Base-by-base conservation (phyloP, 768 basidiomycete species). In the Naganishia vishniacii region DNA sequence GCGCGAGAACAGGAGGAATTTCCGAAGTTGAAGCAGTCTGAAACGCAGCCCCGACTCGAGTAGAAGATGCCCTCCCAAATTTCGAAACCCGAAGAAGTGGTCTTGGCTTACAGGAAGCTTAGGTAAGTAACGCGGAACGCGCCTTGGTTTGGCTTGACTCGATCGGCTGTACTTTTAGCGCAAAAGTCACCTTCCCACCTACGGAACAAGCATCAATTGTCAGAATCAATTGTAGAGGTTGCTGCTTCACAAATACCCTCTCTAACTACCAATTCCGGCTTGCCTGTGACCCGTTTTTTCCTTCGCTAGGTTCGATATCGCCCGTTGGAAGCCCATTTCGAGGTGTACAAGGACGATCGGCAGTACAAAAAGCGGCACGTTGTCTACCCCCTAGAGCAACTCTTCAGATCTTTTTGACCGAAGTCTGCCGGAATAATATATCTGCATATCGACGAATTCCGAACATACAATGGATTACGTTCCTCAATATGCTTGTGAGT, bases 401-500 rank as follows among this genome's bases (percentile, higher is more conserved):
- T 7, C 34, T 40, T 25, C 53, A 34, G 32, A 7, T 18, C n/a
- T 23, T 56, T 6, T 25, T 26, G 34, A 37, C 53, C 31, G 20
- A 26, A 5, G n/a, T 37, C 53, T 51, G n/a, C n/a, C n/a, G n/a
- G n/a, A n/a, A n/a, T n/a, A n/a, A 51, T 51, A 56, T n/a, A 16
- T 12, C 34, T n/a, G 31, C 20, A 13, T 25, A 56, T 1, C 53
- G 20, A 56, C 32, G n/a, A 37, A 40, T 18, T 15, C 4, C 2
- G 26, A 2, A 56, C 3, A 16, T 2, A 41, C 16, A 23, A 56
- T 56, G 53, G 53, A 56, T 16, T 56, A 56, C 34, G 20, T 26
- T 40, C 53, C 53, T 26, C 53, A 56, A 56, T 56, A 56, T 26
- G 53, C 53, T 23, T 56, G 53, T 56, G 40, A 40, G 53, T 56